Evolutionary conservation across 1,284 basidiomycete genomes (phyloP), one percentile per base, ranked within the genome.

Genomic region (Pisolithus thermaeus): DNA sequence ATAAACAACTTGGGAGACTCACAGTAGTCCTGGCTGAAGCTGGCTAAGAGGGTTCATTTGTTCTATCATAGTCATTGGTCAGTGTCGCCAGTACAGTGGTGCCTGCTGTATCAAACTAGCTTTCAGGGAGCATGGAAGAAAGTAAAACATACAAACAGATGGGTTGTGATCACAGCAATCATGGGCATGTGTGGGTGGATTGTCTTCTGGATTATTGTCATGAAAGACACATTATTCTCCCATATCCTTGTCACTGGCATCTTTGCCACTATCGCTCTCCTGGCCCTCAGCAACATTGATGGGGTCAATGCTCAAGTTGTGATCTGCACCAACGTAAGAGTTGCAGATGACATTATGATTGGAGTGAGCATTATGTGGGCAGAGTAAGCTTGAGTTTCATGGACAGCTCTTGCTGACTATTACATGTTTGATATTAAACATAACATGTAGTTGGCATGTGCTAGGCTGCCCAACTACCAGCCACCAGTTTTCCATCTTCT

Each of bases 401-500:
- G 22, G 76, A 72, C 12, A 97, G 77, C 75, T 84, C 60, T 83
- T 84, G 61, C 81, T 84, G 56, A 98, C 83, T 0, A 95, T 97
- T 23, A 98, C 90, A 53, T 89, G 89, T 74, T 98, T 97, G 79
- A n/a, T n/a, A n/a, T n/a, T n/a, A n/a, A n/a, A n/a, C n/a, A 99
- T 97, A 47, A 91, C 90, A 30, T 95, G 83, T 41, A 99, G 74
- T 59, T 90, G 86, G 54, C 78, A 80, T 59, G 73, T 85, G 63
- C 68, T 77, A 52, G 71, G 82, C 58, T 97, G 91, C 28, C 94
- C 93, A 5, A 98, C 80, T 37, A 98, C 93, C 30, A 98, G 76
- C 95, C 95, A 99, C 94, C 94, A 99, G 63, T 94, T 93, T 51
- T 90, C 84, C 69, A 94, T 82, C 77, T 98, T 98, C 67, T 86